A percentile compares a stretch with the other conserved stretches of the same genome.
Conservation (phyloP, 2,329 filamentous ascomycete genomes). For the Arthrobotrys sphaeroides region DNA sequence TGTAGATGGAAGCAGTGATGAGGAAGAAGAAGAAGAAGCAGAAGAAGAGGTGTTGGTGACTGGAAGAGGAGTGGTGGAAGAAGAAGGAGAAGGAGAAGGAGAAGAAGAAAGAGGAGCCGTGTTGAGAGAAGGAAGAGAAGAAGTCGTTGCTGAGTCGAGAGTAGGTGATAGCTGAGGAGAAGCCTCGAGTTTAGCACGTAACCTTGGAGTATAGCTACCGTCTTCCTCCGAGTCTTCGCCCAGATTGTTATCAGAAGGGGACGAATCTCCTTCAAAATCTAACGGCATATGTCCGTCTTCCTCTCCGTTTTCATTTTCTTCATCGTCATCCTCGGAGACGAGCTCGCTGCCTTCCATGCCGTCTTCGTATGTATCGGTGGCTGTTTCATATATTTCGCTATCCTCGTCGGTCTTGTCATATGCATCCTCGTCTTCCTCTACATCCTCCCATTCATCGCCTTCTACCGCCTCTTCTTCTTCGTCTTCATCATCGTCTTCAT, state of each 20-base stretch:
- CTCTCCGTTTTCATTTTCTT: not conserved
- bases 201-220: constrained; percentile 37
- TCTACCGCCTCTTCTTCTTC: not conserved
- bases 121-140: too few relatives aligned
- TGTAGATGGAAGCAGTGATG: not conserved
- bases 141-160: constrained; percentile 11
- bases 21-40: not conserved
- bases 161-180: constrained; percentile 38
- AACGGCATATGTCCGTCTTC: not conserved
- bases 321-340: not conserved
- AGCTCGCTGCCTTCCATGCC: not conserved
- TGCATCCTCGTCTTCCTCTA: constrained; percentile 13
- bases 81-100: not conserved
- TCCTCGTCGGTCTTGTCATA: not conserved
- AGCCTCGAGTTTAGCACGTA: constrained; percentile 45
- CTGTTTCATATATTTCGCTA: not conserved
- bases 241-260: not conserved
- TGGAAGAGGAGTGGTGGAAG: not conserved
- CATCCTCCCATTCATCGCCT: not conserved
- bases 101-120: not conserved
- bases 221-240: constrained; percentile 36
- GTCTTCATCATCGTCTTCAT: not conserved
- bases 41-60: not conserved
- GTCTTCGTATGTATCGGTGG: not conserved
- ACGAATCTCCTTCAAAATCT: not conserved